Conservation (phyloP, 164 flowering plant species). For the Magnolia officinalis region DNA sequence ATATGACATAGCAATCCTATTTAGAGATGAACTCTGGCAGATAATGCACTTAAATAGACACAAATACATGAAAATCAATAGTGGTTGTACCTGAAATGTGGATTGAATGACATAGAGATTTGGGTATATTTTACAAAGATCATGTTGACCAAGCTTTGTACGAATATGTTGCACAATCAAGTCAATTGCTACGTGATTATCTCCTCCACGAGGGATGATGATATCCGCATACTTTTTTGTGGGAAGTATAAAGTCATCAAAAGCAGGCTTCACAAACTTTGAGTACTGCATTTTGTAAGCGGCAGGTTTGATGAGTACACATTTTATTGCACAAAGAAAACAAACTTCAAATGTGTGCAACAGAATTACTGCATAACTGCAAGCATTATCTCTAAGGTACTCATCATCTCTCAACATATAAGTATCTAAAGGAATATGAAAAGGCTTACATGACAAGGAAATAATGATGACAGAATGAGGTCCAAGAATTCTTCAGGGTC, state of each 20-base stretch:
- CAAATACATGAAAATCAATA: not conserved
- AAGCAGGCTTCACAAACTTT: constrained; percentile 97
- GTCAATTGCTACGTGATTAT: constrained; percentile 96
- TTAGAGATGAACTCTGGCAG: not conserved
- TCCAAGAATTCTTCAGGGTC: not conserved
- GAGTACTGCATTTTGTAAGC: constrained; percentile 67
- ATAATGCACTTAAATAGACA: not conserved
- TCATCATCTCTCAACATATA: too few relatives aligned
- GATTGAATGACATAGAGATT: constrained; percentile 90
- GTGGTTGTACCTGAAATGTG: constrained; percentile 80
- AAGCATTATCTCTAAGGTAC: too few relatives aligned
- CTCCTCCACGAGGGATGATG: constrained; percentile 97
- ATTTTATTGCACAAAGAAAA: not conserved
- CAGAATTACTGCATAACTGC: not conserved
- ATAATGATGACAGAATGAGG: too few relatives aligned
- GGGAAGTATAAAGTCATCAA: constrained; percentile 97
- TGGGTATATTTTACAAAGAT: constrained; percentile 95
- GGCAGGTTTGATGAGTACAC: constrained; percentile 2
- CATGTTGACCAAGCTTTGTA: constrained; percentile 97
- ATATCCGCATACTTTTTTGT: constrained; percentile 97
- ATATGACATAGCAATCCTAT: not conserved
- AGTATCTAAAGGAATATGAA: too few relatives aligned
- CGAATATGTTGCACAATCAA: constrained; percentile 96
- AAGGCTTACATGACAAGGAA: too few relatives aligned
- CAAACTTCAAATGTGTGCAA: not conserved